These are phyloP conservation scores for Linaria vulgaris DNA, from an alignment of 257 asterid genomes.

Conservation along the genomic window DNA sequence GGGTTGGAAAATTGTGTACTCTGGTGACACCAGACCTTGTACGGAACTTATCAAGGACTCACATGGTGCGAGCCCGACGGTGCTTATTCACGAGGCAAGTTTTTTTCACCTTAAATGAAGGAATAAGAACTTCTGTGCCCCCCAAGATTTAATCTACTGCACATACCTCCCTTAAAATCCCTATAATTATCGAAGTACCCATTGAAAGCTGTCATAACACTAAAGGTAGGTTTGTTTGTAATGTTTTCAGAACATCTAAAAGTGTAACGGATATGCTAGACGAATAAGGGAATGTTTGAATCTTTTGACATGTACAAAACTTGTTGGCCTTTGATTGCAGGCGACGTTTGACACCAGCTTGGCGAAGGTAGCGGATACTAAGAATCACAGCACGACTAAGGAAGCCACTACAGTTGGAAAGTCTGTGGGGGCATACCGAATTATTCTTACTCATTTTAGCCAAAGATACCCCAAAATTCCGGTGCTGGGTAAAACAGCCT, in stretches of 20 bases:
- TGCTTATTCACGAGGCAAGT: constrained; percentile 69
- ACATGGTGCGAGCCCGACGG: constrained; percentile 54
- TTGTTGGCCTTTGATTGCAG: constrained; percentile 35
- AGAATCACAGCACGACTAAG: constrained; percentile 84
- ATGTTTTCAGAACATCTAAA: too few relatives aligned
- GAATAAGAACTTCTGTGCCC: too few relatives aligned
- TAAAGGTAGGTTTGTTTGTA: too few relatives aligned
- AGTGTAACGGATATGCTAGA: too few relatives aligned
- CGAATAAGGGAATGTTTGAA: too few relatives aligned
- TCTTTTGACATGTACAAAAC: too few relatives aligned
- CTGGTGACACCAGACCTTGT: constrained; percentile 98
- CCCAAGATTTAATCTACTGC: too few relatives aligned
- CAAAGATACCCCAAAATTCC: constrained; percentile 97
- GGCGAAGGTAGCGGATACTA: constrained; percentile 72
- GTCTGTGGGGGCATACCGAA: constrained; percentile 72
- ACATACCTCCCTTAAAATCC: too few relatives aligned
- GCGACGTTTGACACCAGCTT: constrained; percentile 81
- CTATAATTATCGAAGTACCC: too few relatives aligned
- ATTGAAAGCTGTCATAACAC: too few relatives aligned
- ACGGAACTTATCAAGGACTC: constrained; percentile 75
- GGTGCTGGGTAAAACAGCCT: constrained; percentile 59
- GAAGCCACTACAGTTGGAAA: constrained; percentile 85
- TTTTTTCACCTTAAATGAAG: neutral
- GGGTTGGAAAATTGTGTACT: constrained; percentile 93
- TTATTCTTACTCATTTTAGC: constrained; percentile 91